Evolutionary conservation across 192 early-diverging fungal species (phyloP), one percentile per base, ranked within the genome.

Genomic region (Backusella tarrabulga): DNA sequence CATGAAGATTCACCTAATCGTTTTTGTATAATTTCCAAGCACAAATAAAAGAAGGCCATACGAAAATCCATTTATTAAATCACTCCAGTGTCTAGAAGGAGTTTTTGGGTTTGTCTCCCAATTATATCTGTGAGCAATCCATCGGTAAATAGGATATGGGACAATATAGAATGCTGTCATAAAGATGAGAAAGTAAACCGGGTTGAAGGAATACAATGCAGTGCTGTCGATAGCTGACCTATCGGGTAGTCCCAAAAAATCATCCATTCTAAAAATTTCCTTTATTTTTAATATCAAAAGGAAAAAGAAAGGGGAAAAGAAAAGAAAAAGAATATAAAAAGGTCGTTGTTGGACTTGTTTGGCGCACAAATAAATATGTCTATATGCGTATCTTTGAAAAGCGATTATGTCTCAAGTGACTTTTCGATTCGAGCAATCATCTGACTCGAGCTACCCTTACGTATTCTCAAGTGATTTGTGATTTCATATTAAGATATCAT

Each of bases 11-110:
- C 75, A 84, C 35, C 78, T 82, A 29, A 41, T 34, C 23, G 23
- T 63, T 12, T 63, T 63, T 14, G 80, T 66, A 77, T 94, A 94
- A 80, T 91, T 91, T 41, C 93, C 93, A 84, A 94, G 86, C 40
- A 91, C 90, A 77, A 94, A 94, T 8, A 94, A 80, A 29, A 94
- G 81, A 50, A 87, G 86, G 4, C 87, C 80, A 80, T 93, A 94
- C 1, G 88, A 81, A 23, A 91, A 77, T 0, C 85, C 87, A 26
- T 83, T 77, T 12, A 91, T 79, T 9, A 90, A 14, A 77, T 94
- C 92, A 75, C 89, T 89, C 75, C 87, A 93, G 71, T 92, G 90
- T 38, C 91, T 86, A 29, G 85, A 87, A 2, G 87, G 80, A 36
- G 88, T 87, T 74, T 94, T 93, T 19, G 80, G 80, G 67, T 88